Percentiles rank a stretch among this genome's conserved stretches.
phyloP scores from a whole-genome alignment of 129 eudicot species.

The Flaveria sonorensis region DNA sequence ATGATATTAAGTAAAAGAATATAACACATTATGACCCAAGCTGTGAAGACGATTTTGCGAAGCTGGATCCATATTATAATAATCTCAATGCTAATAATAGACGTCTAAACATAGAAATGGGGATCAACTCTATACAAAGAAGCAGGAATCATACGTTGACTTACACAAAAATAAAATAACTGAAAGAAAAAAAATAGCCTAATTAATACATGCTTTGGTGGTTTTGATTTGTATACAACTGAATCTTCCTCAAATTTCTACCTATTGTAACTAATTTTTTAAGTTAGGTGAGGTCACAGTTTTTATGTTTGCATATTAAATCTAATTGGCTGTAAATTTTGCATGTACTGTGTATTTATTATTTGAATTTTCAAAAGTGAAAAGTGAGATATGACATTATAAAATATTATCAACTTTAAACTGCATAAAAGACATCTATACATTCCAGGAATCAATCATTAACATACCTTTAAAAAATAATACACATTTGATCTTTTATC shows the following conservation, averaged over 20 bases:
- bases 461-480: neutral
- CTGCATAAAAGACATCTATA: neutral
- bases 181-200: neutral
- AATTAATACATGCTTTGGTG: neutral
- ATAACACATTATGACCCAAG: neutral
- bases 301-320: neutral
- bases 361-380: neutral
- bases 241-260: neutral
- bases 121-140: neutral
- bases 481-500: neutral
- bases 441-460: neutral
- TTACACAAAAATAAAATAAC: neutral
- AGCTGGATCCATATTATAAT: neutral
- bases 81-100: neutral
- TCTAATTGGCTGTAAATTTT: neutral
- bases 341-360: neutral
- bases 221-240: neutral
- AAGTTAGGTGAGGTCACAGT: neutral
- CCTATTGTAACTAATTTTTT: neutral
- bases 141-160: neutral
- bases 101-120: neutral
- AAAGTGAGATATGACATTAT: neutral
- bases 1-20: neutral
- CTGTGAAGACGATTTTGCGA: neutral
- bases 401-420: neutral